A percentile compares a stretch with the other conserved stretches of the same genome.
Conservation (phyloP, 1,139 yeast species). For the Arxiozyma bovina region DNA sequence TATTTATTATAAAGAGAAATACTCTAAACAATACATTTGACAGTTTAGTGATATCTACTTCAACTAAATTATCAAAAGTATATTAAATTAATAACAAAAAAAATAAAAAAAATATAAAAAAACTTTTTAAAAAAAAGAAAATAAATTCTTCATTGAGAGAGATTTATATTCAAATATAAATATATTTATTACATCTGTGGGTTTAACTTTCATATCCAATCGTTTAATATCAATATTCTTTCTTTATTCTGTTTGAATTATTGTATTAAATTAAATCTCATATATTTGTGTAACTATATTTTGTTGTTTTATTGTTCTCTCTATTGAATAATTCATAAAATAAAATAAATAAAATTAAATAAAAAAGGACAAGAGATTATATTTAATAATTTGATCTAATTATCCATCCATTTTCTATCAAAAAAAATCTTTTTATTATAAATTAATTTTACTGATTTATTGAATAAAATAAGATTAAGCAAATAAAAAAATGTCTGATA, state of each 20-base stretch:
- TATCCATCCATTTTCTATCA: background rate
- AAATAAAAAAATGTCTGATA: slow-evolving; percentile 32
- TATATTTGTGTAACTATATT: background rate
- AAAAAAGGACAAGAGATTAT: background rate
- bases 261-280: background rate
- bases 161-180: background rate
- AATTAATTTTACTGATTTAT: background rate
- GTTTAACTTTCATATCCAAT: background rate
- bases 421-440: background rate
- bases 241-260: background rate
- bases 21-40: background rate
- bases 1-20: background rate
- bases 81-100: background rate
- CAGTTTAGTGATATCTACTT: slow-evolving; percentile 1
- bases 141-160: background rate
- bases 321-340: background rate
- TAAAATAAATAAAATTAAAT: too few species aligned
- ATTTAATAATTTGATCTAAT: background rate
- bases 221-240: background rate
- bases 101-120: background rate
- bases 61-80: slow-evolving; percentile 1
- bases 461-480: slow-evolving; percentile 4
- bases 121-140: background rate
- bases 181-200: background rate
- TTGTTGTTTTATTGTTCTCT: background rate